Evolutionary conservation across 176 grass and related monocot genomes (phyloP), one percentile per base, ranked within the genome.

Genomic region (Carex cristatella): DNA sequence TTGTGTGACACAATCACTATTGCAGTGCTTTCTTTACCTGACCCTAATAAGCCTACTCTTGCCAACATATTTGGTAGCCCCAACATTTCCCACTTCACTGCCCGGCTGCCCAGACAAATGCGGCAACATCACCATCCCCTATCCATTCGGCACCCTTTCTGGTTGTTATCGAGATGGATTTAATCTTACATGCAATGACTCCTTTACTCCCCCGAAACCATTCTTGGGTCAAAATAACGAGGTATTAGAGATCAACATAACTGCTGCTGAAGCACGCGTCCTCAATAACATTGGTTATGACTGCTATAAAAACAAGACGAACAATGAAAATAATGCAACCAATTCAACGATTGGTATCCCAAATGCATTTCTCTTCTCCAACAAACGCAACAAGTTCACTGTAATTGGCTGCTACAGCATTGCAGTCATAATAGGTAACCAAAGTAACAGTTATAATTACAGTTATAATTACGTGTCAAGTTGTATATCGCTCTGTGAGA

Each of bases 91-190:
- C 56, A 68, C 42, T 0, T 23, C 16, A 8, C 1, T 62, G 12
- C 46, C 10, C 10, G 54, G 1, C 15, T 88, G 90, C 81, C 81
- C 58, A 9, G 76, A 49, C 35, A 87, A 80, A 57, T 89, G 90
- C 7, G 76, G 87, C 7, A 37, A 84, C 69, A 83, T 87, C 16
- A 28, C 38, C 54, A 79, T 92, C 38, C 68, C 86, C 0, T 89
- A 85, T 38, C 88, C 90, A 0, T 92, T 92, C 35, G 88, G 90
- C 75, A 87, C 80, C 15, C 33, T 54, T 28, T 0, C 5, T 0
- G 83, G 82, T 4, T 87, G 81, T 79, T 88, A 18, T 61, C 86
- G 30, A 3, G 0, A 15, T 0, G 87, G 84, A 23, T 92, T 92
- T 7, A 49, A 44, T 9, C 16, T 92, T 51, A 53, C 1, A 2